These are phyloP conservation scores for Thoreauomyces humboldtii DNA, from an alignment of 192 early-diverging fungal genomes.

Conservation along the genomic window DNA sequence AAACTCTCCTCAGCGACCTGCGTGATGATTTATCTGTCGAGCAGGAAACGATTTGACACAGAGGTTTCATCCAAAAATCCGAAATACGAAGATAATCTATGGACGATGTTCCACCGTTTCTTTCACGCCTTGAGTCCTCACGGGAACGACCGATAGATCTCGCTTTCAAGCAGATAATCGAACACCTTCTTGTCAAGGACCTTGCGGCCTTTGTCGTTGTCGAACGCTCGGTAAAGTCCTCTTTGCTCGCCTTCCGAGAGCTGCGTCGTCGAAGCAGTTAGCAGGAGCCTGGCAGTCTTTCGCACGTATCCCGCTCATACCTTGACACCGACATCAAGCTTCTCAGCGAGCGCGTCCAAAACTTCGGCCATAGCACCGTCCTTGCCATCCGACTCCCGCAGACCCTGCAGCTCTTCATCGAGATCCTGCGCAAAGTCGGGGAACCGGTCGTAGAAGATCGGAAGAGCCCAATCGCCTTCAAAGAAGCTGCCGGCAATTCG, in stretches of 20 bases:
- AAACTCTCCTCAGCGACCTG: too few relatives aligned
- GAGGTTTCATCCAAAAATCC: too few relatives aligned
- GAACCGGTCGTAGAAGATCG: constrained; percentile 55
- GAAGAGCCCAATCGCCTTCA: constrained; percentile 50
- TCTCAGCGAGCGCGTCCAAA: constrained; percentile 30
- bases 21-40: too few relatives aligned
- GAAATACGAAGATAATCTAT: too few relatives aligned
- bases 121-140: constrained; percentile 17
- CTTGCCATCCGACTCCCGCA: neutral
- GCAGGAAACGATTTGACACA: too few relatives aligned
- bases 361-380: constrained; percentile 33
- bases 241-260: constrained; percentile 37
- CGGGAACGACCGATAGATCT: constrained; percentile 30
- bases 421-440: constrained; percentile 29
- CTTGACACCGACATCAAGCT: constrained; percentile 11
- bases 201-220: constrained; percentile 33
- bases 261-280: constrained; percentile 11
- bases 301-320: neutral
- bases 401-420: constrained; percentile 28
- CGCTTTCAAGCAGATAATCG: constrained; percentile 32
- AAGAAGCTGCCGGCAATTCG: constrained; percentile 39
- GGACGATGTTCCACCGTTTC: too few relatives aligned
- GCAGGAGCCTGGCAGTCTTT: neutral
- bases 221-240: constrained; percentile 47
- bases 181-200: constrained; percentile 42